Conservation (phyloP, 768 basidiomycete genomes). For the Serendipita indica region DNA sequence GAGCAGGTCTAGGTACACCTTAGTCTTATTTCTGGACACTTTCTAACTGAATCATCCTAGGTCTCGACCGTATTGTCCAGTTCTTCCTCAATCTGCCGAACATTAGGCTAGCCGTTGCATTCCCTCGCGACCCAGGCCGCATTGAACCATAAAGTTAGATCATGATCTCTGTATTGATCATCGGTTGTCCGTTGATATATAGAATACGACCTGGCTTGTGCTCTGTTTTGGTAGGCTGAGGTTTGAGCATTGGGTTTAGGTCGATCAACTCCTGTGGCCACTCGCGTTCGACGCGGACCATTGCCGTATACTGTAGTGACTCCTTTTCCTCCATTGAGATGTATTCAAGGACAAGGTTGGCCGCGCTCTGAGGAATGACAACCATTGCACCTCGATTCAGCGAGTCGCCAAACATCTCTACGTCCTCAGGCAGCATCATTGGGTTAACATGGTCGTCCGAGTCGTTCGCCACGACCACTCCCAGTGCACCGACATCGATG, state of each 20-base stretch:
- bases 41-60: conserved; percentile 13
- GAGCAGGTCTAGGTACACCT: conserved; percentile 69
- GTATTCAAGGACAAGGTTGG: conserved; percentile 40
- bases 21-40: background rate
- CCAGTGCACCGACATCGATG: conserved; percentile 52
- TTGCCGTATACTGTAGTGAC: conserved; percentile 11
- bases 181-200: conserved; percentile 61
- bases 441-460: conserved; percentile 50
- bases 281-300: conserved; percentile 19
- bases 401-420: conserved; percentile 37
- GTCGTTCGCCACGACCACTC: conserved; percentile 60
- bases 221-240: conserved; percentile 14
- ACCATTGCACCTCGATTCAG: conserved; percentile 45
- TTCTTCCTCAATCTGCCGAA: conserved; percentile 94
- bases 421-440: conserved; percentile 42
- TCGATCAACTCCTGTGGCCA: conserved; percentile 13
- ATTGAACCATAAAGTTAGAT: conserved; percentile 26
- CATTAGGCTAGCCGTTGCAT: conserved; percentile 80
- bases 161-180: conserved; percentile 61
- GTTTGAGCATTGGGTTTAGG: conserved; percentile 11
- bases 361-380: conserved; percentile 39
- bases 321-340: conserved; percentile 20
- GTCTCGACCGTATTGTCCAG: conserved; percentile 91
- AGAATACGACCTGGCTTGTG: conserved; percentile 28
- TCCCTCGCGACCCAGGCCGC: conserved; percentile 75